Conservation (phyloP, 1,139 yeast genomes). For the Pichia sp. region DNA sequence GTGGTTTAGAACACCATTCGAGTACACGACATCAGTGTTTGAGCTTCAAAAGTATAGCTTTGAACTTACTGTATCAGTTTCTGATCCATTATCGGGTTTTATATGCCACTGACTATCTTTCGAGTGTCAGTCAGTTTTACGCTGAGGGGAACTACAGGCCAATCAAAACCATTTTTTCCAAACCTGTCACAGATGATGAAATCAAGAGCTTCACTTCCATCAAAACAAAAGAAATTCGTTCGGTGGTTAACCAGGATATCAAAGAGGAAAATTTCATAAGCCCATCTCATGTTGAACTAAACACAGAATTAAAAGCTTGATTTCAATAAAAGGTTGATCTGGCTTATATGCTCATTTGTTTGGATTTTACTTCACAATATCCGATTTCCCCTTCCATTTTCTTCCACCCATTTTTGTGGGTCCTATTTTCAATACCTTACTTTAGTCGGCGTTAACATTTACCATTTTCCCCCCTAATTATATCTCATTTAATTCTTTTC, state of each 20-base stretch:
- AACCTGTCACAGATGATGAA: slow-evolving; percentile 11
- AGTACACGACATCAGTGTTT: slow-evolving; percentile 14
- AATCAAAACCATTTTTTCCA: slow-evolving; percentile 13
- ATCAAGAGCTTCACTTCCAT: slow-evolving; percentile 1
- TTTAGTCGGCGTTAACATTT: too few relatives aligned
- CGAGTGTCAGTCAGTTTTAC: slow-evolving; percentile 21
- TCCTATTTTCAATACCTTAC: too few relatives aligned
- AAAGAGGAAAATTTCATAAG: not conserved
- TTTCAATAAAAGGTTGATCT: too few relatives aligned
- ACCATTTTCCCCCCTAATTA: too few relatives aligned
- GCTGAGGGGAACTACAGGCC: slow-evolving; percentile 22
- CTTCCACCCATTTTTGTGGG: too few relatives aligned
- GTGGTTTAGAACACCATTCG: slow-evolving; percentile 21
- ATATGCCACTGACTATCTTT: slow-evolving; percentile 19
- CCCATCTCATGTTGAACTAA: not conserved
- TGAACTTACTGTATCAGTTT: slow-evolving; percentile 22
- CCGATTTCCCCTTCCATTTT: too few relatives aligned
- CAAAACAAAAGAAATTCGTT: not conserved
- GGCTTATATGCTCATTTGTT: too few relatives aligned
- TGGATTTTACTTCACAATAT: too few relatives aligned
- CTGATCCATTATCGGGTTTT: slow-evolving; percentile 20
- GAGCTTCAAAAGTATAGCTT: slow-evolving; percentile 16
- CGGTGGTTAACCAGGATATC: not conserved
- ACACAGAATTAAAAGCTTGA: not conserved
- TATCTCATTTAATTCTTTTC: too few relatives aligned